Conservation (phyloP, 2,329 filamentous ascomycete genomes). For the Aspergillus latus region DNA sequence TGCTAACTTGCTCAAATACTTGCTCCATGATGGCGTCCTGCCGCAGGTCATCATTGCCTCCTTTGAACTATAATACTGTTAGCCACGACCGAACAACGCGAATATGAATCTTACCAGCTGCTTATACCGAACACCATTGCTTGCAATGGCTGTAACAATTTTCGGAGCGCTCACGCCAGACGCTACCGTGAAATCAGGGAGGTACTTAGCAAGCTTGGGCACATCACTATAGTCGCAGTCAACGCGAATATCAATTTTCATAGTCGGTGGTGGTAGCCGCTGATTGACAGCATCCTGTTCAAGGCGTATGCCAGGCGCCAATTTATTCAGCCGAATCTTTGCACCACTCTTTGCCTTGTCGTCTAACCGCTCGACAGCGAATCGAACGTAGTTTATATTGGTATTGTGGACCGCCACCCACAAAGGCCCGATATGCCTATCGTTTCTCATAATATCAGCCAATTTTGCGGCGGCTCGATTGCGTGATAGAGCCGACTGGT, state of each 20-base stretch:
- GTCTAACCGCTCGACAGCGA: constrained; percentile 50
- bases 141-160: constrained; percentile 78
- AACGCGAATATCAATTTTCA: constrained; percentile 73
- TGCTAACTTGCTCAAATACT: constrained; percentile 94
- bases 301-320: constrained; percentile 62
- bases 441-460: constrained; percentile 58
- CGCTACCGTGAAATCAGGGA: constrained; percentile 77
- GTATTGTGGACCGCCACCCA: constrained; percentile 74
- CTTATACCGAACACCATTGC: constrained; percentile 76
- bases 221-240: constrained; percentile 74
- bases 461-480: constrained; percentile 71
- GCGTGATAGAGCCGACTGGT: constrained; percentile 72
- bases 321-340: constrained; percentile 64
- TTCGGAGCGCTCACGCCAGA: constrained; percentile 91
- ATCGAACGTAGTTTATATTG: constrained; percentile 62
- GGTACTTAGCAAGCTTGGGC: constrained; percentile 71
- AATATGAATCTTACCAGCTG: constrained; percentile 62
- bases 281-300: constrained; percentile 63
- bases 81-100: constrained; percentile 7
- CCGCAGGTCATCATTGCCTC: constrained; percentile 90
- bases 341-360: constrained; percentile 66
- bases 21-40: constrained; percentile 99
- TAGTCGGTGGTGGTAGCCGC: constrained; percentile 81
- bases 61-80: constrained; percentile 65
- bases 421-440: constrained; percentile 54